Percentiles rank a stretch among this genome's conserved stretches.
phyloP scores from a whole-genome alignment of 192 early-diverging fungal genomes.

The Jimgerdemannia flammicorona region DNA sequence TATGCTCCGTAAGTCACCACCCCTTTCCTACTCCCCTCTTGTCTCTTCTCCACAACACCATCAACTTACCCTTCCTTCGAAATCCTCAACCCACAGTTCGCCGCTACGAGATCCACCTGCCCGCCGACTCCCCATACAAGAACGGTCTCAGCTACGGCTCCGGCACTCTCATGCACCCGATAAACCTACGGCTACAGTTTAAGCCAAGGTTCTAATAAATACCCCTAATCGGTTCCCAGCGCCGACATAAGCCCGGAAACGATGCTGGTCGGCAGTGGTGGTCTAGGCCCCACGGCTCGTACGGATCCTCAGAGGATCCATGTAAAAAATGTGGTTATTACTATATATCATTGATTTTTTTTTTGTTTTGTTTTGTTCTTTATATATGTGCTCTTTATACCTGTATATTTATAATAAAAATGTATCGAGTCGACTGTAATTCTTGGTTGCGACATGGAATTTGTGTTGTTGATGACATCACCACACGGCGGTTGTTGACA shows the following conservation, averaged over 20 bases:
- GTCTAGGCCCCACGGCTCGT: too few relatives aligned
- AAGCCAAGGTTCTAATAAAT: neutral
- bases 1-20: slow-evolving; percentile 36
- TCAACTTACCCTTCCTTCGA: neutral
- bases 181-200: neutral
- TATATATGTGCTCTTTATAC: too few relatives aligned
- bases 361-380: neutral
- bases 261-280: too few relatives aligned
- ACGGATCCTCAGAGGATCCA: too few relatives aligned
- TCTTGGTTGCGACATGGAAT: too few relatives aligned
- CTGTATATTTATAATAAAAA: too few relatives aligned
- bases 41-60: neutral
- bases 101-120: neutral
- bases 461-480: too few relatives aligned
- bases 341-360: neutral
- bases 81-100: neutral
- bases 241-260: too few relatives aligned
- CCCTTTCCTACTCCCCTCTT: neutral
- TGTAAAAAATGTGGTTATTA: too few relatives aligned
- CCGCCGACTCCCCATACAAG: neutral
- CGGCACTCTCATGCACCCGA: neutral
- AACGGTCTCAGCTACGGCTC: neutral
- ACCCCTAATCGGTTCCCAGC: too few relatives aligned
- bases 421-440: too few relatives aligned
- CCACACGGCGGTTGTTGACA: too few relatives aligned